phyloP scores from a whole-genome alignment of 768 basidiomycete genomes.

The Mycena rosella region DNA sequence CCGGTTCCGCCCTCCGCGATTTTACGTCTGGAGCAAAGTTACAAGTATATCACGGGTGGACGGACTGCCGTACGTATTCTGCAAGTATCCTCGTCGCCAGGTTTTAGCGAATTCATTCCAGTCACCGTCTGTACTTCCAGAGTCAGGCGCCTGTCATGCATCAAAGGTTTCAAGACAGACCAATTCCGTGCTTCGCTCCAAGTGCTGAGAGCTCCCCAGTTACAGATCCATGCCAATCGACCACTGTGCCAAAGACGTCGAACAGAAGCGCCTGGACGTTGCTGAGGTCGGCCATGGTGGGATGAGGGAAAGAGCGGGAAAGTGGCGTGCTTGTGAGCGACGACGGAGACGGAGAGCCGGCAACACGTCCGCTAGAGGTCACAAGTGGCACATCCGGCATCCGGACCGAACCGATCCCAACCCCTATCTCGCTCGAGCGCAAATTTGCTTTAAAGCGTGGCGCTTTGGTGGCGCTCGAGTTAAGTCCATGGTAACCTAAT shows the following conservation, averaged over 20 bases:
- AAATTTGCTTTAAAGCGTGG: too few species aligned
- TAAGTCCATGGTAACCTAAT: too few species aligned
- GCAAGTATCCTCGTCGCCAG: conserved; percentile 68
- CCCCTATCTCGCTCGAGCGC: too few species aligned
- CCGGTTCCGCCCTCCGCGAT: conserved; percentile 63
- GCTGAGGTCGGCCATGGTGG: conserved; percentile 10
- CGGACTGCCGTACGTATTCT: conserved; percentile 55
- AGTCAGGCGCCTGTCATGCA: too few species aligned
- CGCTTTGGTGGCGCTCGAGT: too few species aligned
- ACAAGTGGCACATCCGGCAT: too few species aligned
- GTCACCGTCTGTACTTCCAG: conserved; percentile 41
- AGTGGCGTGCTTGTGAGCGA: too few species aligned
- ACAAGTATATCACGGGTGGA: too few species aligned
- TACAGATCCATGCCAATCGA: conserved; percentile 57
- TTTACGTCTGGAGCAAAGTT: conserved; percentile 47
- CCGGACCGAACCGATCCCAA: too few species aligned
- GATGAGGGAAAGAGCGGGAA: too few species aligned
- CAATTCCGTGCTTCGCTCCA: conserved; percentile 45
- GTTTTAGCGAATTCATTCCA: conserved; percentile 66
- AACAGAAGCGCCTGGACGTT: conserved; percentile 60
- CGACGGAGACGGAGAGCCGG: too few species aligned
- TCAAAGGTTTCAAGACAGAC: conserved; percentile 32
- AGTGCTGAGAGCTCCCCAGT: conserved; percentile 48
- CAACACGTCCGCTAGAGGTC: too few species aligned
- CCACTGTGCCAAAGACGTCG: conserved; percentile 65